Conservation (phyloP, 306 rosid species). For the Lathyrus aphaca region DNA sequence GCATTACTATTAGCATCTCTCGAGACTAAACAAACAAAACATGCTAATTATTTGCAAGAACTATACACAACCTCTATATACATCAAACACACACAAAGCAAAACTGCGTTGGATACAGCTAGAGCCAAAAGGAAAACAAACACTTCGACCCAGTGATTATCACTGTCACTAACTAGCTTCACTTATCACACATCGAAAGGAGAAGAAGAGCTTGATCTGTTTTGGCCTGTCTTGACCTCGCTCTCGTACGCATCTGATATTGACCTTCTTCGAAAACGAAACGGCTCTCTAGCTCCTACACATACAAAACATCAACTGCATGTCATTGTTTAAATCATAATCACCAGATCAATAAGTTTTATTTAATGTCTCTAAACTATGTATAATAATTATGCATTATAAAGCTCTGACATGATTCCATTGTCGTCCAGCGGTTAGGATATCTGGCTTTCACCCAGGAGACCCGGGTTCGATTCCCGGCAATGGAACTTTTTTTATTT, state of each 20-base stretch:
- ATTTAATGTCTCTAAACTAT: too few relatives aligned
- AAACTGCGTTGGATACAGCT: neutral
- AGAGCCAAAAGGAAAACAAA: neutral
- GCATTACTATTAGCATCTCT: neutral
- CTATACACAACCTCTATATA: constrained; percentile 2
- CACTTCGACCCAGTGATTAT: neutral
- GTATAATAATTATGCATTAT: neutral
- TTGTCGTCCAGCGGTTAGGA: constrained; percentile 99
- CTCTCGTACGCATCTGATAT: constrained; percentile 71
- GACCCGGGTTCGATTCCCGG: constrained; percentile 99
- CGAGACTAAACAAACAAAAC: neutral
- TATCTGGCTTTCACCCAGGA: constrained; percentile 99
- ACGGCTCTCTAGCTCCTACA: constrained; percentile 70
- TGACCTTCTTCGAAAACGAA: constrained; percentile 82
- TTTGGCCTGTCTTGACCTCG: constrained; percentile 45
- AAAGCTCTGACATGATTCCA: constrained; percentile 25
- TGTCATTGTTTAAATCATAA: too few relatives aligned
- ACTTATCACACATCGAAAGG: constrained; percentile 81
- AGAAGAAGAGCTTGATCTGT: constrained; percentile 70
- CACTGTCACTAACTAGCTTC: neutral
- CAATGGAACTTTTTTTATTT: constrained; percentile 45
- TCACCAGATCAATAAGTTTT: too few relatives aligned
- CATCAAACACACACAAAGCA: neutral
- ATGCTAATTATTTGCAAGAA: neutral
- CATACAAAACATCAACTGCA: neutral